A percentile compares a stretch with the other conserved stretches of the same genome.
Conservation (phyloP, 306 rosid genomes). For the Corylus americana region DNA sequence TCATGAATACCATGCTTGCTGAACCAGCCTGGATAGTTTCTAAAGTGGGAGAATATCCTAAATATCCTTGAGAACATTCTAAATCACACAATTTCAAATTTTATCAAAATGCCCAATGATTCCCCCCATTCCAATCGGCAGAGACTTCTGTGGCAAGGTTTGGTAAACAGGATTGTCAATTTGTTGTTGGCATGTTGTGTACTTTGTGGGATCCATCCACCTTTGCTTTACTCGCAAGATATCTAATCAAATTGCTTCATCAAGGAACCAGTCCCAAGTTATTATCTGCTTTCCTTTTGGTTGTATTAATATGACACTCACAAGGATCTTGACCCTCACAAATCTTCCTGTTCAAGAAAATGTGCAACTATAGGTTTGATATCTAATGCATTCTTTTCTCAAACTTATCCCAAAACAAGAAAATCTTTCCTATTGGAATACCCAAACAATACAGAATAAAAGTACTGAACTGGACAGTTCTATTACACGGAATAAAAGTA, state of each 20-base stretch:
- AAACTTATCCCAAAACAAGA: not conserved
- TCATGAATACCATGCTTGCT: not conserved
- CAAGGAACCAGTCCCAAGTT: no score
- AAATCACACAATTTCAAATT: not conserved
- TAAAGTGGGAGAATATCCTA: not conserved
- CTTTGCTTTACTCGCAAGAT: not conserved
- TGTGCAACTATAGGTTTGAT: constrained; percentile 14
- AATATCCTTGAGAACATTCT: not conserved
- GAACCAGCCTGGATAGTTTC: not conserved
- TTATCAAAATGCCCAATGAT: not conserved
- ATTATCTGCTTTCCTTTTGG: not conserved
- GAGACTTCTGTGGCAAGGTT: constrained; percentile 6
- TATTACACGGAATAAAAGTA: not conserved
- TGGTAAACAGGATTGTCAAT: constrained; percentile 15
- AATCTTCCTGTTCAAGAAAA: constrained; percentile 18
- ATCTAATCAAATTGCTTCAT: not conserved
- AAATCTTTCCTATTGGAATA: no score
- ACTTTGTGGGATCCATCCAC: not conserved
- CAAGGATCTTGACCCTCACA: constrained; percentile 24
- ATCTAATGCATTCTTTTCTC: constrained; percentile 7
- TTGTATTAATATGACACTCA: not conserved
- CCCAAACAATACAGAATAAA: no score
- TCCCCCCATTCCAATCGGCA: not conserved
- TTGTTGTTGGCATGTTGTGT: not conserved
- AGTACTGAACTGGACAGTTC: no score